Conservation (phyloP, 441 rosid species). For the Syzygium syzygioides region DNA sequence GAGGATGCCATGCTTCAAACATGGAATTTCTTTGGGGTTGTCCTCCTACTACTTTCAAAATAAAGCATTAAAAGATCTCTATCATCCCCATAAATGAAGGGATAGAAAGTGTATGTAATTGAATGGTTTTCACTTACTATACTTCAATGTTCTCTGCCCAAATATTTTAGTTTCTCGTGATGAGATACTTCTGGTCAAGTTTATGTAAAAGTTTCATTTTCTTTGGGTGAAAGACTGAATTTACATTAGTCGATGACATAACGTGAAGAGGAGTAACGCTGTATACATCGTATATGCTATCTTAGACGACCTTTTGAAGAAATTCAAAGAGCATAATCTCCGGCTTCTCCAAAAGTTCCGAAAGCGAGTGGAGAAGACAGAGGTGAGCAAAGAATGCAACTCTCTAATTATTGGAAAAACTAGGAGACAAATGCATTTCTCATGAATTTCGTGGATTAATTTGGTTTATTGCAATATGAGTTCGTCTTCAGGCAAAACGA, state of each 20-base stretch:
- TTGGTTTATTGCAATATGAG: background rate
- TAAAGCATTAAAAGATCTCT: background rate
- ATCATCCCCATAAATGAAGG: accelerated
- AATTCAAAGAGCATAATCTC: background rate
- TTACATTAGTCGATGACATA: accelerated
- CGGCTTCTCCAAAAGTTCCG: background rate
- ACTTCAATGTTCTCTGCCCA: background rate
- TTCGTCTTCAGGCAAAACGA: background rate
- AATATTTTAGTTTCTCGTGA: background rate
- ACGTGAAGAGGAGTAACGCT: background rate
- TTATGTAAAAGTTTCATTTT: background rate
- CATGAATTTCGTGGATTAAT: background rate
- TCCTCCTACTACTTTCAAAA: background rate
- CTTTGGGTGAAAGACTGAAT: background rate
- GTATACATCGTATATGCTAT: background rate
- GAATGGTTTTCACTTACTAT: background rate
- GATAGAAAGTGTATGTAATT: background rate
- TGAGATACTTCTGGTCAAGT: background rate
- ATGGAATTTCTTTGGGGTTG: background rate
- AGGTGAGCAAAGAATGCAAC: background rate
- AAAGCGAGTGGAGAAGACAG: background rate
- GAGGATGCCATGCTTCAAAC: background rate
- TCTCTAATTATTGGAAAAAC: background rate
- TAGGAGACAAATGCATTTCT: background rate
- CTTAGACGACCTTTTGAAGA: too few relatives aligned